Conservation (phyloP, 2,329 filamentous ascomycete genomes). For the Sporothrix brasiliensis region DNA sequence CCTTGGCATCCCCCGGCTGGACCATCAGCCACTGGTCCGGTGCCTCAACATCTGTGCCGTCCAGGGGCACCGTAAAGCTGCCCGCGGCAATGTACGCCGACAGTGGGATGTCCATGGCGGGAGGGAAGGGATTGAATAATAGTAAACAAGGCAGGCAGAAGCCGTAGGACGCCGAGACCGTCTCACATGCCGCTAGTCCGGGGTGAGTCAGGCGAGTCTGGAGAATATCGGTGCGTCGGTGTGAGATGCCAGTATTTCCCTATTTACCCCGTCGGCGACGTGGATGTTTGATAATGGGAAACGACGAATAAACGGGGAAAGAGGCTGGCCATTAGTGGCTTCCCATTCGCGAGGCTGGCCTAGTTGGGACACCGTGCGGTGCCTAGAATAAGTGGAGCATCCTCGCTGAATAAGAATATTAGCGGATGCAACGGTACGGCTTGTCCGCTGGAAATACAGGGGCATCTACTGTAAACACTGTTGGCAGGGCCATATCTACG, state of each 20-base stretch:
- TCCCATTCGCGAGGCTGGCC: constrained; percentile 8
- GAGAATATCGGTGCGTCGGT: neutral
- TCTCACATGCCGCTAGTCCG: neutral
- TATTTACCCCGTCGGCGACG: neutral
- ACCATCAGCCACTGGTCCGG: neutral
- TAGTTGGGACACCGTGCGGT: neutral
- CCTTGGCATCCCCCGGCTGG: neutral
- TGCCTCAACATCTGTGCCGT: neutral
- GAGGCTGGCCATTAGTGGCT: neutral
- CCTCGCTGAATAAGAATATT: neutral
- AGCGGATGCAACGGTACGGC: neutral
- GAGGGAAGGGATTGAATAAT: neutral
- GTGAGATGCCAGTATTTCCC: neutral
- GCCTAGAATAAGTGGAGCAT: constrained; percentile 6
- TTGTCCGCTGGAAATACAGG: neutral
- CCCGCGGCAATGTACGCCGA: constrained; percentile 24
- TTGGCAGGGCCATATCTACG: too few species aligned
- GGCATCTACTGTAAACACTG: too few species aligned
- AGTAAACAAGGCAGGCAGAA: neutral
- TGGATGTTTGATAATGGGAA: neutral
- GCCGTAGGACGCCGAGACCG: neutral
- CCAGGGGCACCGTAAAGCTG: constrained; percentile 15
- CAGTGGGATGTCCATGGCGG: neutral
- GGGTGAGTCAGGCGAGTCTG: neutral
- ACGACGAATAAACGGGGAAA: neutral